phyloP scores from a whole-genome alignment of 495 filamentous ascomycete species.

The Penicillium paradoxum region DNA sequence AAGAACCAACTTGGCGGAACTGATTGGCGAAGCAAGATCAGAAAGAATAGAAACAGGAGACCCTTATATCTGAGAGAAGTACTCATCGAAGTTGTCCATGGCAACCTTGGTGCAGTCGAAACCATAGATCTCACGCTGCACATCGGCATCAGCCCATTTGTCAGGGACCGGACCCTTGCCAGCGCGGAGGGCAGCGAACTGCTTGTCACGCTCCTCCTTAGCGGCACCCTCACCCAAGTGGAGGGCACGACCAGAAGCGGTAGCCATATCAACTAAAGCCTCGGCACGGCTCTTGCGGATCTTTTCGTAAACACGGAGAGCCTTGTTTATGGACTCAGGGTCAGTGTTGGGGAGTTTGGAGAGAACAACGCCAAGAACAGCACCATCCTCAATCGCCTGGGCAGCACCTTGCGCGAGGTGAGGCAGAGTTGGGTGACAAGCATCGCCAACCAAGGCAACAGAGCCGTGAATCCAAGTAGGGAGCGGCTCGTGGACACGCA shows the following conservation, averaged over 20 bases:
- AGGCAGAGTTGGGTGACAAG: constrained; percentile 74
- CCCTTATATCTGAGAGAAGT: constrained; percentile 44
- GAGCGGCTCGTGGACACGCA: constrained; percentile 64
- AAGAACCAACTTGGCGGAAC: not conserved
- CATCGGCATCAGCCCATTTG: constrained; percentile 77
- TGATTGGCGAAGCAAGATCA: not conserved
- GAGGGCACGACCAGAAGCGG: constrained; percentile 58
- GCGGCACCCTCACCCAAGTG: constrained; percentile 71
- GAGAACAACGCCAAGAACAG: constrained; percentile 64
- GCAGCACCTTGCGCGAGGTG: constrained; percentile 77
- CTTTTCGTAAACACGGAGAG: constrained; percentile 66
- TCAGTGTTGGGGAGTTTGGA: constrained; percentile 47
- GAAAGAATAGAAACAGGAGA: not conserved
- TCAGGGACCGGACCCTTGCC: constrained; percentile 61
- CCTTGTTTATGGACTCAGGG: constrained; percentile 55
- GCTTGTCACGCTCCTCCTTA: constrained; percentile 69
- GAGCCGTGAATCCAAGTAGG: constrained; percentile 63
- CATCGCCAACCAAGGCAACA: constrained; percentile 71
- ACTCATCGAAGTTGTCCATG: constrained; percentile 54
- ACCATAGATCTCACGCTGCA: constrained; percentile 73
- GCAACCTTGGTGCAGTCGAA: constrained; percentile 61
- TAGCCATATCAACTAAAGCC: constrained; percentile 65
- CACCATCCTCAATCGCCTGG: constrained; percentile 79
- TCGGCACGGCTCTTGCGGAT: constrained; percentile 67
- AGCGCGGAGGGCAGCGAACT: constrained; percentile 58